Percentiles rank a stretch among this genome's conserved stretches.
Evolutionary conservation across 73 alveolate genomes (phyloP).

Genomic region (Diophrys appendiculata): DNA sequence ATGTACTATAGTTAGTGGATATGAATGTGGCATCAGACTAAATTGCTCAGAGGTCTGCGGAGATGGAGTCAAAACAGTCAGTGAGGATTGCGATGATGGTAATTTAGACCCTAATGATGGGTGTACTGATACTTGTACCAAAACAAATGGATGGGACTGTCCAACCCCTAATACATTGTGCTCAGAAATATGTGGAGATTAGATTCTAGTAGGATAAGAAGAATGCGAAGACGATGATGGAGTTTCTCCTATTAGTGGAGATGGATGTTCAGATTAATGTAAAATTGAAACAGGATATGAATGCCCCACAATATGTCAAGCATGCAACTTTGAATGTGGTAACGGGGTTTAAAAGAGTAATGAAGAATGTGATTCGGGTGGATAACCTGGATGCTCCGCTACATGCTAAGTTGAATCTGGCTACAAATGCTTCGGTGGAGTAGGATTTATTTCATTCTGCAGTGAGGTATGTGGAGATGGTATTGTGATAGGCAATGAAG

Average conservation of each 20-base stretch:
- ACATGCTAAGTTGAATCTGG: neutral
- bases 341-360: neutral
- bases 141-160: slow-evolving; percentile 9
- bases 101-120: slow-evolving; percentile 34
- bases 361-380: neutral
- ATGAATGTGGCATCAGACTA: too few species aligned
- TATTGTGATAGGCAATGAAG: neutral
- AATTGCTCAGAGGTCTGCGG: too few species aligned
- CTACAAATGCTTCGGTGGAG: neutral
- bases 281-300: slow-evolving; percentile 54
- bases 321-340: neutral
- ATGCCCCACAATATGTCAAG: neutral
- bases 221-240: slow-evolving; percentile 11
- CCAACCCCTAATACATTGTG: neutral
- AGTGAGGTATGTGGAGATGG: slow-evolving; percentile 3
- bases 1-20: too few species aligned
- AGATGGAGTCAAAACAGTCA: slow-evolving; percentile 1
- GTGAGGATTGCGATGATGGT: slow-evolving; percentile 53
- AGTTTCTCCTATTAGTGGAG: slow-evolving; percentile 11
- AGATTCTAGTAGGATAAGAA: neutral
- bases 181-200: neutral
- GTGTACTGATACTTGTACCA: slow-evolving; percentile 9
- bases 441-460: neutral
- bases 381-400: neutral
- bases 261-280: slow-evolving; percentile 47